These are phyloP conservation scores for Candida glaebosa DNA, from an alignment of 805 yeast species.

Conservation along the genomic window DNA sequence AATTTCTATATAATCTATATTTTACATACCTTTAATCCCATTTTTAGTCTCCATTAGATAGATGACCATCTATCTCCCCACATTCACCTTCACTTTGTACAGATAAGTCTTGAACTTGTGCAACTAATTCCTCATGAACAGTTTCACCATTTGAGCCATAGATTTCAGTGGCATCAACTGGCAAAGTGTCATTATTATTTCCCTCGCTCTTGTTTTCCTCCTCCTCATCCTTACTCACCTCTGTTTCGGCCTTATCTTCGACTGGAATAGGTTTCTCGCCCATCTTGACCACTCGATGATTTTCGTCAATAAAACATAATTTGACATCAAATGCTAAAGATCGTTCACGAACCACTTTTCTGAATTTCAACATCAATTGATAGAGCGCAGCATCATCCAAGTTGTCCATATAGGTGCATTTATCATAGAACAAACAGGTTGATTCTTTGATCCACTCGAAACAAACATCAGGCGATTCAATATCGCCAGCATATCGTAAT, in stretches of 20 bases:
- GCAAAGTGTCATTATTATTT: neutral
- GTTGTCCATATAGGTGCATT: slow-evolving; percentile 28
- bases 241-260: slow-evolving; percentile 1
- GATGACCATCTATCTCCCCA: neutral
- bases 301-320: slow-evolving; percentile 40
- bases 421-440: slow-evolving; percentile 40
- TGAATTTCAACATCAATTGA: slow-evolving; percentile 34
- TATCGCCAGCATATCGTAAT: slow-evolving; percentile 12
- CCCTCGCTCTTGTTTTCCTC: slow-evolving; percentile 2
- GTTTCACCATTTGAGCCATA: too few species aligned
- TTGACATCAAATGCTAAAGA: slow-evolving; percentile 50
- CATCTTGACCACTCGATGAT: slow-evolving; percentile 9
- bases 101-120: slow-evolving; percentile 14
- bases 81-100: slow-evolving; percentile 2
- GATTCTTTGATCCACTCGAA: slow-evolving; percentile 42
- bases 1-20: slow-evolving; percentile 1
- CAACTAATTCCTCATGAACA: slow-evolving; percentile 15
- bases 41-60: neutral
- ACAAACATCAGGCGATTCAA: slow-evolving; percentile 19
- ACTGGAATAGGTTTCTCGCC: slow-evolving; percentile 3
- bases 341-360: slow-evolving; percentile 28
- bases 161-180: too few species aligned
- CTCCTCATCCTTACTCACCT: slow-evolving; percentile 3
- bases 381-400: slow-evolving; percentile 43
- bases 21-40: neutral